Conservation (phyloP, 2,329 filamentous ascomycete species). For the Sordariomycetes sp. region DNA sequence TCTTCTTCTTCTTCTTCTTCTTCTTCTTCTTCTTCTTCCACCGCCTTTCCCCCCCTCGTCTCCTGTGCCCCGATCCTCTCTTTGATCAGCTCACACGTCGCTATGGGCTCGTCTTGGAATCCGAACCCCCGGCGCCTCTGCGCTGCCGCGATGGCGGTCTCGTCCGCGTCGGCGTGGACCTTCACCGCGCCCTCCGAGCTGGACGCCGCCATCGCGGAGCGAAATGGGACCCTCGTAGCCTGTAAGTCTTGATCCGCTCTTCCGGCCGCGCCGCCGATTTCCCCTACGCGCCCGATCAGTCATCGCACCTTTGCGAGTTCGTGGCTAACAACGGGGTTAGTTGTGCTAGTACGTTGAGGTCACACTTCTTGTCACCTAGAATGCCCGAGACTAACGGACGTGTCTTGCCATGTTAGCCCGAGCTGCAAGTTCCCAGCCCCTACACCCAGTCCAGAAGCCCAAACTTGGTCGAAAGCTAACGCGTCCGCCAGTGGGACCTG, state of each 20-base stretch:
- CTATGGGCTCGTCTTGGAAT: too few relatives aligned
- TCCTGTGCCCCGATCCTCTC: too few relatives aligned
- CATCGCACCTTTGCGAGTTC: background rate
- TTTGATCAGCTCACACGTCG: too few relatives aligned
- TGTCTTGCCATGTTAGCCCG: conserved; percentile 3
- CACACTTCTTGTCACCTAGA: background rate
- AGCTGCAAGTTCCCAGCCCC: conserved; percentile 5
- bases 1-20: too few relatives aligned
- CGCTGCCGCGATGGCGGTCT: background rate
- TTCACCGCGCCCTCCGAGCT: conserved; percentile 1
- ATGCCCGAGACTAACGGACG: background rate
- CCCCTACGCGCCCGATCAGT: too few relatives aligned
- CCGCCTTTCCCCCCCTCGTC: too few relatives aligned
- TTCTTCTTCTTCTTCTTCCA: too few relatives aligned
- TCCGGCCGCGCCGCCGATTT: too few relatives aligned
- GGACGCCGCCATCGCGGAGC: background rate
- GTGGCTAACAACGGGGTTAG: background rate
- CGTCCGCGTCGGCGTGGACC: background rate
- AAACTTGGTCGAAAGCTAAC: background rate
- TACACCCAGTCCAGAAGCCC: background rate
- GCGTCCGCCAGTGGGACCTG: conserved; percentile 5
- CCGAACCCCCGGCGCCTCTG: background rate
- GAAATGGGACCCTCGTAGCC: background rate
- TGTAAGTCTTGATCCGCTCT: conserved; percentile 4
- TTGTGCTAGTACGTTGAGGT: background rate